Evolutionary conservation across 805 yeast species (phyloP).

Genomic region (Ogataea dorogensis): DNA sequence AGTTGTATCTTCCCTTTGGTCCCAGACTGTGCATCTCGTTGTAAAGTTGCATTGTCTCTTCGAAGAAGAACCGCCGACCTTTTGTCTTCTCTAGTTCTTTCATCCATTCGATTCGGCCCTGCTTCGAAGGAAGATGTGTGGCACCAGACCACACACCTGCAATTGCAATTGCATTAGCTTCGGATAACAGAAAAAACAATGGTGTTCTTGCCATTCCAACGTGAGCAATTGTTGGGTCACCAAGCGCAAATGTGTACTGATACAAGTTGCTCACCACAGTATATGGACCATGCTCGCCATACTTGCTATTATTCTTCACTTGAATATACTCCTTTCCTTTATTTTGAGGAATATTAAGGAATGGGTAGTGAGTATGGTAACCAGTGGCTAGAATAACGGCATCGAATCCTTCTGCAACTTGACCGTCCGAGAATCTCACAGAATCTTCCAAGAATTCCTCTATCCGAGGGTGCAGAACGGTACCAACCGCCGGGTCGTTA

Average conservation of each 20-base stretch:
- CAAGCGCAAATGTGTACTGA: conserved; percentile 38
- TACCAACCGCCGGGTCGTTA: conserved; percentile 29
- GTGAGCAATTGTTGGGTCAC: conserved; percentile 43
- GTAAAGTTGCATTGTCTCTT: neutral
- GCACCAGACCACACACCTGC: conserved; percentile 37
- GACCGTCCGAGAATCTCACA: conserved; percentile 35
- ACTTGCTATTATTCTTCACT: conserved; percentile 4
- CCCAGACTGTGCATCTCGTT: conserved; percentile 2
- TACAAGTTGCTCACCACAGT: conserved; percentile 21
- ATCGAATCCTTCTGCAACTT: conserved; percentile 34
- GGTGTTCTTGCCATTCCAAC: conserved; percentile 43
- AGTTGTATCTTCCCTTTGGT: conserved; percentile 4
- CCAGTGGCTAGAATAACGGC: conserved; percentile 50
- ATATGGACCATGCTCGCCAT: conserved; percentile 2
- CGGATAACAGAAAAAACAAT: conserved; percentile 48
- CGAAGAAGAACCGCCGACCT: neutral
- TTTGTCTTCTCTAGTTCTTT: neutral
- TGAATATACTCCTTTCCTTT: conserved; percentile 7
- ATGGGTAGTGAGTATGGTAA: conserved; percentile 46
- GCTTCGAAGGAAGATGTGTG: conserved; percentile 2
- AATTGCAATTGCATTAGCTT: conserved; percentile 51
- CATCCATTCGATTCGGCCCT: conserved; percentile 15
- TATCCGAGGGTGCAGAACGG: conserved; percentile 39
- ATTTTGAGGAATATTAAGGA: conserved; percentile 21
- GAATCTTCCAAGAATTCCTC: conserved; percentile 35